phyloP scores from a whole-genome alignment of 208 protist species.

The Histomonas meleagridis region DNA sequence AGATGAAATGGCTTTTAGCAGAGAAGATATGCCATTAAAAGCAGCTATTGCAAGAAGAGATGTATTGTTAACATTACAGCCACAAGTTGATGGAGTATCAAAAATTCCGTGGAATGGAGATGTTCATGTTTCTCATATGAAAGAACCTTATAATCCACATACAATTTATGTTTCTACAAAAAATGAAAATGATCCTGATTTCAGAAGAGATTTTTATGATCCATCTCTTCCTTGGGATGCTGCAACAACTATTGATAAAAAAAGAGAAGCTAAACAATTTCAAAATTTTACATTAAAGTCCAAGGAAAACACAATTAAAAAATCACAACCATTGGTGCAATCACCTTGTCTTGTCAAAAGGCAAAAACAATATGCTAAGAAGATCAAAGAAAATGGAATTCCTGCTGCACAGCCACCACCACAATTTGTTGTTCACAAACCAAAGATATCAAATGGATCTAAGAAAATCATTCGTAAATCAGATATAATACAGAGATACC shows the following conservation, averaged over 20 bases:
- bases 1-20: constrained; percentile 17
- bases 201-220: constrained; percentile 36
- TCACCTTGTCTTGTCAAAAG: not conserved
- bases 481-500: not conserved
- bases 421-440: constrained; percentile 30
- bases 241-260: not conserved
- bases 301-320: not conserved
- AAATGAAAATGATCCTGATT: constrained; percentile 36
- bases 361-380: not conserved
- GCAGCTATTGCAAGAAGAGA: not conserved
- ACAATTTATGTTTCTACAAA: constrained; percentile 15
- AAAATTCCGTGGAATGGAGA: not conserved
- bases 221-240: not conserved
- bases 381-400: constrained; percentile 31
- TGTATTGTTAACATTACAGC: not conserved
- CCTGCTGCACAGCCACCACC: constrained; percentile 23
- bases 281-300: not conserved
- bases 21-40: constrained; percentile 29
- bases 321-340: not conserved
- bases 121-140: not conserved
- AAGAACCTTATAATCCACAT: constrained; percentile 29
- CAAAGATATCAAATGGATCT: not conserved
- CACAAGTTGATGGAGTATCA: not conserved
- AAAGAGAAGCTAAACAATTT: constrained; percentile 31
- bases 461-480: not conserved